Conservation (phyloP, 2,329 filamentous ascomycete species). For the Pseudogymnoascus sp. region DNA sequence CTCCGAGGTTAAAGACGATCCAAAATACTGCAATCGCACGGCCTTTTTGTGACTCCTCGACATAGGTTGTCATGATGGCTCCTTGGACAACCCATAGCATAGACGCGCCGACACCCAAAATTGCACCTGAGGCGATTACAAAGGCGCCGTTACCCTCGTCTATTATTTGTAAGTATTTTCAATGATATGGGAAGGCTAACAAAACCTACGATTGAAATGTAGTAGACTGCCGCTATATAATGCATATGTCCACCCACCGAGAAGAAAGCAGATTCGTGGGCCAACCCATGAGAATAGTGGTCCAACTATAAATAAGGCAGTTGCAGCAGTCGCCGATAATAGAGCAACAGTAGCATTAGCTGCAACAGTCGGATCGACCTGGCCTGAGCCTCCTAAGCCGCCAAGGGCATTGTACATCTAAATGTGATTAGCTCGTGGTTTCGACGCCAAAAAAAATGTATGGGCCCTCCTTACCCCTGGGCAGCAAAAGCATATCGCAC, state of each 20-base stretch:
- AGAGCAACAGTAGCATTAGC: conserved; percentile 38
- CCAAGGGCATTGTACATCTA: conserved; percentile 41
- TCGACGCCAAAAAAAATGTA: conserved; percentile 5
- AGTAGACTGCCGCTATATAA: conserved; percentile 37
- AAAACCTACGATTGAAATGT: conserved; percentile 32
- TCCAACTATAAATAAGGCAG: conserved; percentile 36
- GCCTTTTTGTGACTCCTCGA: conserved; percentile 34
- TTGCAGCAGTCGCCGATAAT: conserved; percentile 34
- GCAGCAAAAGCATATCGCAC: conserved; percentile 41
- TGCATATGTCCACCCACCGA: conserved; percentile 39
- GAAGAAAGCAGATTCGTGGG: conserved; percentile 33
- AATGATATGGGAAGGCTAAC: neutral
- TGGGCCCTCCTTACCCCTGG: conserved; percentile 31
- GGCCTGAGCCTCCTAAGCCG: conserved; percentile 37
- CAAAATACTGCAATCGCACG: conserved; percentile 36
- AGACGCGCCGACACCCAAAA: conserved; percentile 37
- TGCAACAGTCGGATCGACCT: conserved; percentile 37
- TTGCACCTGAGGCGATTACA: conserved; percentile 36
- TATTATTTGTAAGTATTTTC: conserved; percentile 10
- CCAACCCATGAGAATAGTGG: conserved; percentile 36
- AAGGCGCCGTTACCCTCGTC: conserved; percentile 33
- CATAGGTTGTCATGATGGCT: conserved; percentile 40
- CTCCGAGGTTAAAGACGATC: conserved; percentile 39
- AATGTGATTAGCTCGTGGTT: neutral
- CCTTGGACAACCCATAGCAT: conserved; percentile 40